Conservation (phyloP, 768 basidiomycete genomes). For the Suillus hirtellus region DNA sequence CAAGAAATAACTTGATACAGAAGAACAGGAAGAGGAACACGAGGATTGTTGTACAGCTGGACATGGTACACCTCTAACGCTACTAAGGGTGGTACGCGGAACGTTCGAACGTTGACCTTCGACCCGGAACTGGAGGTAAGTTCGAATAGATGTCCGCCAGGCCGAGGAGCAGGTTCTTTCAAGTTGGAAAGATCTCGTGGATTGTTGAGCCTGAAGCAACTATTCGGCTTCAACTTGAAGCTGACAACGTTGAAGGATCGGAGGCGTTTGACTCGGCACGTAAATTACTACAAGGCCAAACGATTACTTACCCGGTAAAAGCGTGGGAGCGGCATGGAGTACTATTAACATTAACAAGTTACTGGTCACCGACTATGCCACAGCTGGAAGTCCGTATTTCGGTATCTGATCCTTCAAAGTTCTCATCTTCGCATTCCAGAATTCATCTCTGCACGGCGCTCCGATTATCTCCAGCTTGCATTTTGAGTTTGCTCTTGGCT, state of each 20-base stretch:
- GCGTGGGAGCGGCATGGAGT: not conserved
- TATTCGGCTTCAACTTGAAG: too few relatives aligned
- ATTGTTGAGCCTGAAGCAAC: not conserved
- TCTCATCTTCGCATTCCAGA: constrained; percentile 5
- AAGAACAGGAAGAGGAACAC: not conserved
- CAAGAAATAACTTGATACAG: not conserved
- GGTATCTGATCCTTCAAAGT: not conserved
- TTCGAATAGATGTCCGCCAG: not conserved
- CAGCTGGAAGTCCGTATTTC: not conserved
- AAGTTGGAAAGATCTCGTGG: not conserved
- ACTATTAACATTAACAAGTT: too few relatives aligned
- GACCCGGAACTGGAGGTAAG: not conserved
- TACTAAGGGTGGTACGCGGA: not conserved
- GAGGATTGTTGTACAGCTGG: not conserved
- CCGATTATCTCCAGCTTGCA: not conserved
- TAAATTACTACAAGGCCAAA: not conserved
- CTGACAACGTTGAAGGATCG: not conserved
- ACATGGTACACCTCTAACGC: not conserved
- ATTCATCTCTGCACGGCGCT: not conserved
- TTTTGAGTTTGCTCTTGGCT: constrained; percentile 4
- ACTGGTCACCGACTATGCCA: not conserved
- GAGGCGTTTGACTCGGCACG: not conserved
- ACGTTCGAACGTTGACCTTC: not conserved
- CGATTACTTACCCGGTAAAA: not conserved
- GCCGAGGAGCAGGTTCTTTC: not conserved